These are phyloP conservation scores for Chaetomium cochliodes DNA, from an alignment of 495 filamentous ascomycete species.

Conservation along the genomic window DNA sequence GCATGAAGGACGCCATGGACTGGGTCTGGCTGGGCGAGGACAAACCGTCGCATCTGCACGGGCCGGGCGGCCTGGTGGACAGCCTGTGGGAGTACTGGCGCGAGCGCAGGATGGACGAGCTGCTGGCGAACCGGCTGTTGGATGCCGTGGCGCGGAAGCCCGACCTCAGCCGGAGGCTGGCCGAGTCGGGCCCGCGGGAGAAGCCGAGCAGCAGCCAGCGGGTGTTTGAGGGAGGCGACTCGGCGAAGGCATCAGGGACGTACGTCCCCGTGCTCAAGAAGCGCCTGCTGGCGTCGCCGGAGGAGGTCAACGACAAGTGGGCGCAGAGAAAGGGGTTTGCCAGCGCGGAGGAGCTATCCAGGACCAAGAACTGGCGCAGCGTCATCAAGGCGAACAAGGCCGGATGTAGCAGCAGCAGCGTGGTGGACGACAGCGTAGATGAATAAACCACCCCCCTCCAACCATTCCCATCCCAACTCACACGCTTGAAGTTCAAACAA, in stretches of 20 bases:
- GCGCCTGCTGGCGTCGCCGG: constrained; percentile 58
- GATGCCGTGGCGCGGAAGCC: constrained; percentile 59
- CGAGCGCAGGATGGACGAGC: constrained; percentile 81
- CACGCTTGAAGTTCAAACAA: not conserved
- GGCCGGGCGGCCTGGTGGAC: constrained; percentile 65
- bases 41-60: constrained; percentile 50
- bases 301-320: constrained; percentile 75
- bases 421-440: constrained; percentile 20
- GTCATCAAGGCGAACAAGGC: constrained; percentile 33
- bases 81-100: constrained; percentile 80
- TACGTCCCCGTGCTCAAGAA: constrained; percentile 73
- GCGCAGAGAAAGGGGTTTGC: constrained; percentile 65
- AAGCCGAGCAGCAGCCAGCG: constrained; percentile 48
- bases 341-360: constrained; percentile 44
- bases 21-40: constrained; percentile 77
- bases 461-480: not conserved
- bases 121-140: constrained; percentile 68
- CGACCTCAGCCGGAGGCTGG: constrained; percentile 28
- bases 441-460: not conserved
- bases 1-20: constrained; percentile 57
- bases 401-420: constrained; percentile 33
- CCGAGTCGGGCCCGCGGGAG: constrained; percentile 19
- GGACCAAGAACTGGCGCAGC: constrained; percentile 38
- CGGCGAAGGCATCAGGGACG: constrained; percentile 55
- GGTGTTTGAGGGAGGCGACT: constrained; percentile 70